A percentile compares a stretch with the other conserved stretches of the same genome.
Evolutionary conservation across 1,284 basidiomycete genomes (phyloP).

Genomic region (Flammula alnicola): DNA sequence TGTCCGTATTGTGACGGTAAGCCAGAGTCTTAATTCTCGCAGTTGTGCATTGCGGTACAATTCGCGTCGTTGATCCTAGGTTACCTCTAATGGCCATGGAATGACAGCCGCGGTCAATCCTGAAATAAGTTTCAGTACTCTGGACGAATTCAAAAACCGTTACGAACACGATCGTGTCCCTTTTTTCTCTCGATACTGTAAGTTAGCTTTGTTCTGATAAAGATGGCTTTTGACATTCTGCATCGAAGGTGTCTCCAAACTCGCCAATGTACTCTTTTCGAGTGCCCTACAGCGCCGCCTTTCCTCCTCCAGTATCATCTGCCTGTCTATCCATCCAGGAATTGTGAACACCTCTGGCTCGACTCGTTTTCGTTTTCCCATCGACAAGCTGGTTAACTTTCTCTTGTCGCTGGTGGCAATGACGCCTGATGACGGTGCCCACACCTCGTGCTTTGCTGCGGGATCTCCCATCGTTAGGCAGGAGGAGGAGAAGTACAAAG

Average conservation of each 20-base stretch:
- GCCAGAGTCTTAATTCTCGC: slow-evolving; percentile 18
- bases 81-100: slow-evolving; percentile 26
- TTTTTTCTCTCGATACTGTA: slow-evolving; percentile 42
- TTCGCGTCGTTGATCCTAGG: slow-evolving; percentile 16
- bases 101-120: slow-evolving; percentile 19
- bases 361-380: slow-evolving; percentile 23
- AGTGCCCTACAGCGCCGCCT: slow-evolving; percentile 45
- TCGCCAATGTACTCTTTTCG: slow-evolving; percentile 43
- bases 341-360: slow-evolving; percentile 44
- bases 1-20: slow-evolving; percentile 56
- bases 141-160: slow-evolving; percentile 45
- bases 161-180: slow-evolving; percentile 31
- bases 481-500: slow-evolving; percentile 46
- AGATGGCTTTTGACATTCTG: background rate
- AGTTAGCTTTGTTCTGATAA: slow-evolving; percentile 20
- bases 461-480: slow-evolving; percentile 42
- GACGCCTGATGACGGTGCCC: slow-evolving; percentile 42
- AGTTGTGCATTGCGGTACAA: background rate
- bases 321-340: slow-evolving; percentile 39
- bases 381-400: slow-evolving; percentile 29
- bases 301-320: slow-evolving; percentile 29
- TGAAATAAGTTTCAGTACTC: slow-evolving; percentile 34
- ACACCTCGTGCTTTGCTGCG: slow-evolving; percentile 51
- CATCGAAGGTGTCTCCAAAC: slow-evolving; percentile 37
- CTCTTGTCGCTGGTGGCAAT: slow-evolving; percentile 39